Conservation (phyloP, 2,329 filamentous ascomycete species). For the Nothophoma quercina region DNA sequence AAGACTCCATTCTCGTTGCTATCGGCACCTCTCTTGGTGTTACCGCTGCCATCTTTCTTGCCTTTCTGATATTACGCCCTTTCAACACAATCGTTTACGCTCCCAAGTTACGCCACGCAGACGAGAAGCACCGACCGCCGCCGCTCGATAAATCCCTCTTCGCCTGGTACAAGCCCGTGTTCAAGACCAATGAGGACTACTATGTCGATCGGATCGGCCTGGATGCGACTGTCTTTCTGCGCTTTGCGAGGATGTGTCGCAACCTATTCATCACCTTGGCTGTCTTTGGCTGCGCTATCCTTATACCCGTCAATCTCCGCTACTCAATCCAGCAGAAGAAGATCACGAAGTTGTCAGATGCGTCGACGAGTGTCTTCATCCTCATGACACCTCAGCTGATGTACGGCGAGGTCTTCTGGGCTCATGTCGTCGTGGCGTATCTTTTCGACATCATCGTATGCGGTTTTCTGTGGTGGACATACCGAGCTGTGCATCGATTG, state of each 20-base stretch:
- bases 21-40: slow-evolving; percentile 80
- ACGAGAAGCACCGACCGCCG: slow-evolving; percentile 87
- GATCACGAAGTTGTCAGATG: slow-evolving; percentile 17
- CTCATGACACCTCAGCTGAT: slow-evolving; percentile 55
- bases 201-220: slow-evolving; percentile 85
- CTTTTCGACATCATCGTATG: slow-evolving; percentile 77
- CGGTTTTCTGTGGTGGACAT: slow-evolving; percentile 90
- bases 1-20: slow-evolving; percentile 76
- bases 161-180: slow-evolving; percentile 82
- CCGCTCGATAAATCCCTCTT: slow-evolving; percentile 86
- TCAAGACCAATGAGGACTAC: slow-evolving; percentile 78
- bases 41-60: slow-evolving; percentile 74
- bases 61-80: slow-evolving; percentile 89
- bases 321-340: slow-evolving; percentile 22
- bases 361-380: slow-evolving; percentile 26
- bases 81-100: slow-evolving; percentile 94
- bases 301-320: slow-evolving; percentile 81
- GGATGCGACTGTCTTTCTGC: slow-evolving; percentile 89
- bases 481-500: slow-evolving; percentile 73
- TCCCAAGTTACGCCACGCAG: slow-evolving; percentile 90
- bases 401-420: slow-evolving; percentile 63
- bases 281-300: slow-evolving; percentile 75
- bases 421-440: slow-evolving; percentile 66
- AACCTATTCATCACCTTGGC: slow-evolving; percentile 83
- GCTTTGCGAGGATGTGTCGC: slow-evolving; percentile 88